Evolutionary conservation across 495 filamentous ascomycete species (phyloP), one percentile per base, ranked within the genome.

Genomic region (Penicillium macrosclerotiorum): DNA sequence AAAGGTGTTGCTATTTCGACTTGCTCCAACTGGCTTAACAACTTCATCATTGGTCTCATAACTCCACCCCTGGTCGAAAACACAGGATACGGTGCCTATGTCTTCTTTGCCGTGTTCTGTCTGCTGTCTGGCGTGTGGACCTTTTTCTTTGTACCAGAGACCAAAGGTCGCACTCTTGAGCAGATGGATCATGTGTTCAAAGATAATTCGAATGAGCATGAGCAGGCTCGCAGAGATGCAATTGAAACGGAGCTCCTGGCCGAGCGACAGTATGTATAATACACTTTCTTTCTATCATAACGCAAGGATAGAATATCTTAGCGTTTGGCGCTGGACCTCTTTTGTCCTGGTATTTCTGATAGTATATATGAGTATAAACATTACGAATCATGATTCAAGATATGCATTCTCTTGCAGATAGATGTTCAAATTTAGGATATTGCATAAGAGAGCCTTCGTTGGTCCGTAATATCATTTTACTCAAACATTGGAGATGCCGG

Each of bases 21-120:
- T 2, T 75, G 68, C 49, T 75, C 73, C 2, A 78, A 76, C 41
- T 81, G 77, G 76, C 45, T 79, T 1, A 78, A 76, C 50, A 80
- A 80, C 52, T 80, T 80, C 49, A 75, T 81, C 30, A 76, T 79
- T 27, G 71, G 72, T 13, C 59, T 79, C 1, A 74, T 78, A 48
- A 79, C 76, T 2, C 77, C 77, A 1, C 77, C 75, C 3, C 57
- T 82, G 1, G 69, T 82, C 16, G 61, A 78, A 45, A 69, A 74
- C 41, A 78, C 75, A 0, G 74, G 75, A 2, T 81, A 73, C 58
- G 79, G 79, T 3, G 67, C 76, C 2, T 80, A 78, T 42, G 56
- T 72, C 5, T 81, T 81, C 57, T 81, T 81, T 52, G 78, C 75
- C 6, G 67, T 75, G 12, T 82, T 81, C 63, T 82, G 80, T 59